Evolutionary conservation across 371 early-diverging fungal genomes (phyloP).

Genomic region (Batkoa obscura): DNA sequence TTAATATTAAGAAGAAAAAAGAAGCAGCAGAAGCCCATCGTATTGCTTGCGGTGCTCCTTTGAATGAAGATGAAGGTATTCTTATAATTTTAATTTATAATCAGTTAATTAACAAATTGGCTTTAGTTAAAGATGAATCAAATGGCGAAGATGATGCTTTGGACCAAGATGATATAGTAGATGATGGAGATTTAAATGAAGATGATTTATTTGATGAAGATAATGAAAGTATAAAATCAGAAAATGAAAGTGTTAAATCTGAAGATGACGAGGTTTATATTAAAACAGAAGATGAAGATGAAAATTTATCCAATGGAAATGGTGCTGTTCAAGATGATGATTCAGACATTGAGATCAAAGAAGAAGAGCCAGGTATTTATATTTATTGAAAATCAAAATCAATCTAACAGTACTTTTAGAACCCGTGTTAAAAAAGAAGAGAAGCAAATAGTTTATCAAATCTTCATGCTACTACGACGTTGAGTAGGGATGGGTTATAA

Average conservation of each 20-base stretch:
- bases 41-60: slow-evolving; percentile 11
- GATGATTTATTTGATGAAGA: slow-evolving; percentile 8
- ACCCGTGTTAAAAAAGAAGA: too few species aligned
- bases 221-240: too few species aligned
- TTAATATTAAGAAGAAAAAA: slow-evolving; percentile 62
- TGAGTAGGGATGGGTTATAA: too few species aligned
- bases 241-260: too few species aligned
- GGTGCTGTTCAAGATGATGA: too few species aligned
- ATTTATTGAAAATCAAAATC: too few species aligned
- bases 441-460: too few species aligned
- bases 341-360: slow-evolving; percentile 8
- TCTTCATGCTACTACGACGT: too few species aligned
- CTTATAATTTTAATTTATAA: background rate
- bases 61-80: slow-evolving; percentile 2
- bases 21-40: slow-evolving; percentile 26
- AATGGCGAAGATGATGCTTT: too few species aligned
- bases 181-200: slow-evolving; percentile 5
- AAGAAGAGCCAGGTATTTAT: slow-evolving; percentile 6
- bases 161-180: background rate
- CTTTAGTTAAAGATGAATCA: slow-evolving; percentile 9
- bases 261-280: slow-evolving; percentile 4
- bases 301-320: too few species aligned
- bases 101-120: background rate
- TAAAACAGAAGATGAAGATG: background rate
- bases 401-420: too few species aligned